phyloP scores from a whole-genome alignment of 202 grass and related monocot species.

The Hordeum pubiflorum region DNA sequence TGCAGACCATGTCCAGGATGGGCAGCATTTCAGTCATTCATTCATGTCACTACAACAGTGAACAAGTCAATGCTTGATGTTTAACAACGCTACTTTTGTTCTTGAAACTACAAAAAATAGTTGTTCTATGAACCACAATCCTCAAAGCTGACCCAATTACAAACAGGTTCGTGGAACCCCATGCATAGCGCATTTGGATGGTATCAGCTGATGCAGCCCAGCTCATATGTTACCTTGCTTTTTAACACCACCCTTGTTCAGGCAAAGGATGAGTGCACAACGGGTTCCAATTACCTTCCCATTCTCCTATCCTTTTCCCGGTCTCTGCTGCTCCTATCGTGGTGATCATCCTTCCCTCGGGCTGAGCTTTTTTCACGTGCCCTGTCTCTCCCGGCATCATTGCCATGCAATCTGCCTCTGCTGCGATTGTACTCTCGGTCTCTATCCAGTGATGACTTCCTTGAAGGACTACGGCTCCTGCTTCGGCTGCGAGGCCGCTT shows the following conservation, averaged over 20 bases:
- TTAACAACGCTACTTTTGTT: neutral
- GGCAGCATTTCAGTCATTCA: neutral
- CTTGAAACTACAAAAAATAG: conserved; percentile 1
- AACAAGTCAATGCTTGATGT: neutral
- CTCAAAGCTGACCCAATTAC: neutral
- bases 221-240: neutral
- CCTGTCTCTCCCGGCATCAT: conserved; percentile 33
- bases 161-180: neutral
- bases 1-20: neutral
- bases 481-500: conserved; percentile 57
- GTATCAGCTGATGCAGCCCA: neutral
- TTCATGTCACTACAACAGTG: neutral
- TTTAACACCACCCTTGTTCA: neutral
- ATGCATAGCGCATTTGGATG: neutral
- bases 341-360: conserved; percentile 58
- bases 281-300: conserved; percentile 26
- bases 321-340: conserved; percentile 37
- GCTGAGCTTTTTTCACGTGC: conserved; percentile 54
- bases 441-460: conserved; percentile 59
- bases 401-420: conserved; percentile 47
- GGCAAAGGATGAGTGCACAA: neutral
- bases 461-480: conserved; percentile 65
- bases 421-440: conserved; percentile 47
- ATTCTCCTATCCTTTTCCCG: conserved; percentile 68
- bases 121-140: neutral